Conservation (phyloP, 345 rosid genomes). For the Moringa oleifera region DNA sequence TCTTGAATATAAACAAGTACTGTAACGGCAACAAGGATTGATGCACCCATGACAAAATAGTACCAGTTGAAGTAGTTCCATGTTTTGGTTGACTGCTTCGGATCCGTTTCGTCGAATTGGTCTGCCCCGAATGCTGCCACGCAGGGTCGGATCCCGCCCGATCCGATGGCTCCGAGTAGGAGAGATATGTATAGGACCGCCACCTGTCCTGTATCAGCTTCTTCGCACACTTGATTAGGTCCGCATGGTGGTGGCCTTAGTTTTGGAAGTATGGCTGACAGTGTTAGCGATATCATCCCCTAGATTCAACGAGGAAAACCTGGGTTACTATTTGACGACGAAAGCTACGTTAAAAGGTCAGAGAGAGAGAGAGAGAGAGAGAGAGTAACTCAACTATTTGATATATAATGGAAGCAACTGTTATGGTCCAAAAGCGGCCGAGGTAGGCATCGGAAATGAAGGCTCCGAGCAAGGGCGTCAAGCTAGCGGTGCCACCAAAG, state of each 20-base stretch:
- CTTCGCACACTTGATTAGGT: conserved; percentile 46
- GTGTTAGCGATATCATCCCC: conserved; percentile 74
- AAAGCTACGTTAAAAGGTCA: too few species aligned
- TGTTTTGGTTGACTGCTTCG: conserved; percentile 49
- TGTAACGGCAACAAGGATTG: conserved; percentile 64
- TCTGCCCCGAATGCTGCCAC: conserved; percentile 89
- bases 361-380: not conserved
- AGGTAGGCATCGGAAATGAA: conserved; percentile 75
- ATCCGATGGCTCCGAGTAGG: conserved; percentile 63
- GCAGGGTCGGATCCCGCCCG: conserved; percentile 91
- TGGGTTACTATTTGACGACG: too few species aligned
- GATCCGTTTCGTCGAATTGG: conserved; percentile 67
- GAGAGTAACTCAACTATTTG: conserved; percentile 39
- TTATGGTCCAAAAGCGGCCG: conserved; percentile 88
- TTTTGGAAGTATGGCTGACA: conserved; percentile 68
- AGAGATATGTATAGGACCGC: conserved; percentile 64
- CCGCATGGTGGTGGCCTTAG: conserved; percentile 73
- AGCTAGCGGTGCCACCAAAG: conserved; percentile 78
- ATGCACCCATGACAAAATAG: conserved; percentile 77
- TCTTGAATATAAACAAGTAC: conserved; percentile 78
- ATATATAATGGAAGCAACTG: conserved; percentile 62
- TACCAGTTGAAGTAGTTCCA: conserved; percentile 92
- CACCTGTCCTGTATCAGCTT: conserved; percentile 55
- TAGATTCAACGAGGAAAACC: conserved; percentile 4
- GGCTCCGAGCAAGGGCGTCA: conserved; percentile 87